phyloP scores from a whole-genome alignment of 192 early-diverging fungal genomes.

The Backusella luteola region DNA sequence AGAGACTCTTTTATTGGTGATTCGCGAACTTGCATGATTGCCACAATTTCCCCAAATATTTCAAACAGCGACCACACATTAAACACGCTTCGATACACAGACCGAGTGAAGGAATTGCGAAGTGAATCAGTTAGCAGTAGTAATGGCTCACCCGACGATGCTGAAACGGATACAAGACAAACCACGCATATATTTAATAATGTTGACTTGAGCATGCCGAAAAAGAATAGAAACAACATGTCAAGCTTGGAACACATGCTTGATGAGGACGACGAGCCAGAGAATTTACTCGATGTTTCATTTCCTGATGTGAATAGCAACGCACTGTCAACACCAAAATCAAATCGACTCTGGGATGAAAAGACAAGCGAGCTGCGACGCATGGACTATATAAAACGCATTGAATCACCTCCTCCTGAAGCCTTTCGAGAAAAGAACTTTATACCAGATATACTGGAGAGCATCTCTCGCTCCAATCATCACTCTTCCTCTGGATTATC shows the following conservation, averaged over 20 bases:
- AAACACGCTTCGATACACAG: constrained; percentile 95
- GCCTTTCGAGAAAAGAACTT: background rate
- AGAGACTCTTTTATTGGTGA: constrained; percentile 98
- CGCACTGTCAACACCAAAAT: constrained; percentile 18
- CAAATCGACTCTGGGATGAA: background rate
- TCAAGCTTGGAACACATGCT: background rate
- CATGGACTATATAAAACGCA: constrained; percentile 19
- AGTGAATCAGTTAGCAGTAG: constrained; percentile 12
- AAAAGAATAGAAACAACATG: background rate
- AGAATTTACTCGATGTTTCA: constrained; percentile 12
- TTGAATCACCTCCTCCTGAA: constrained; percentile 30
- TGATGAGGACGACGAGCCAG: background rate
- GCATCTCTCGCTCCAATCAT: background rate
- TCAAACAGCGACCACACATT: constrained; percentile 92
- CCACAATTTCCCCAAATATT: constrained; percentile 92
- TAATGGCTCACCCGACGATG: background rate
- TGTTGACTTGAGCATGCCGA: background rate
- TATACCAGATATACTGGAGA: background rate
- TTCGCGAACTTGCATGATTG: constrained; percentile 96
- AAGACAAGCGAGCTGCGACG: constrained; percentile 15
- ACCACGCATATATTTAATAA: background rate
- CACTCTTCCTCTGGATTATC: background rate
- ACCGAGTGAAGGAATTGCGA: constrained; percentile 43
- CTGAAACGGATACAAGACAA: background rate
- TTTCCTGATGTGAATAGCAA: constrained; percentile 13